These are phyloP conservation scores for Kazachstania taianensis DNA, from an alignment of 805 yeast genomes.

Conservation along the genomic window DNA sequence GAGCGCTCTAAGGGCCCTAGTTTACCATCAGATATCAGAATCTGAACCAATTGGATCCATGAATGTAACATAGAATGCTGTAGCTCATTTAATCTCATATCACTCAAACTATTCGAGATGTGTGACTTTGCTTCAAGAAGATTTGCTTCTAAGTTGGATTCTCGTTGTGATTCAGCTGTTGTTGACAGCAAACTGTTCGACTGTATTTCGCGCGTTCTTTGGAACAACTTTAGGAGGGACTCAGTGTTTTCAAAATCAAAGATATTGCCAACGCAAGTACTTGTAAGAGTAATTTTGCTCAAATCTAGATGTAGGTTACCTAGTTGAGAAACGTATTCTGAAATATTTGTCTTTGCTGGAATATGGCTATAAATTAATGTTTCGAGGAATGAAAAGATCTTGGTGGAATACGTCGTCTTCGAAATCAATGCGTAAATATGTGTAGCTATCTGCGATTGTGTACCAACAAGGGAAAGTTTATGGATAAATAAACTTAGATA, in stretches of 20 bases:
- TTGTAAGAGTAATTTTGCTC: constrained; percentile 21
- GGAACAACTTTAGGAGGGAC: constrained; percentile 25
- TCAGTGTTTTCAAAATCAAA: constrained; percentile 38
- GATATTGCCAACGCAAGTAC: constrained; percentile 23
- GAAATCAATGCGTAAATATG: constrained; percentile 46
- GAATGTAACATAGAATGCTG: constrained; percentile 62
- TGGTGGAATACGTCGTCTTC: constrained; percentile 51
- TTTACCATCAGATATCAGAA: constrained; percentile 56
- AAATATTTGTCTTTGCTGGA: constrained; percentile 20
- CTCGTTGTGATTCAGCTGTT: constrained; percentile 1
- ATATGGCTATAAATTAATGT: constrained; percentile 48
- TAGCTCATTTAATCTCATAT: constrained; percentile 36
- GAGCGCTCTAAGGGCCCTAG: constrained; percentile 37
- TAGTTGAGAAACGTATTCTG: constrained; percentile 30
- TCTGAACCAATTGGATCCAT: constrained; percentile 75
- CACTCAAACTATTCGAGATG: constrained; percentile 38
- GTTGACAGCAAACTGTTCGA: neutral
- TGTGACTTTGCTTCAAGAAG: constrained; percentile 14
- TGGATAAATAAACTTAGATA: constrained; percentile 68
- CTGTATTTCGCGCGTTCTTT: constrained; percentile 5
- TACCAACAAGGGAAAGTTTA: constrained; percentile 39
- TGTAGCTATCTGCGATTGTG: constrained; percentile 32
- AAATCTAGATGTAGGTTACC: constrained; percentile 1
- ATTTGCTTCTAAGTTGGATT: constrained; percentile 11
- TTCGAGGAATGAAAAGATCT: constrained; percentile 60